Evolutionary conservation across 768 basidiomycete species (phyloP).

Genomic region (Termitomyces sp.): DNA sequence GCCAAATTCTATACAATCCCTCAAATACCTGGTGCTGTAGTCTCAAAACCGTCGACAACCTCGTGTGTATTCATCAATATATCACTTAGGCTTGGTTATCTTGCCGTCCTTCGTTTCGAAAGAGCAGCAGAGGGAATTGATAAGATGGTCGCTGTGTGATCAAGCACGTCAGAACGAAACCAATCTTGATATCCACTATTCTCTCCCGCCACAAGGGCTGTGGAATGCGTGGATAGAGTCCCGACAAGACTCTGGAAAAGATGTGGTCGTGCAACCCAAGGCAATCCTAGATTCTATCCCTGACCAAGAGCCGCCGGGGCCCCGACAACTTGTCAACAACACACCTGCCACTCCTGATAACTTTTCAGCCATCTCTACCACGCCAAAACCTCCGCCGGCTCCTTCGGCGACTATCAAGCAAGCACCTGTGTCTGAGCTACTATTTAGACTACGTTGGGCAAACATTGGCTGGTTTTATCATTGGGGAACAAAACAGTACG

Average conservation of each 20-base stretch:
- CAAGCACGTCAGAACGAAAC: slow-evolving; percentile 81
- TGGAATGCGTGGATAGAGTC: slow-evolving; percentile 59
- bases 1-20: slow-evolving; percentile 42
- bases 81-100: slow-evolving; percentile 68
- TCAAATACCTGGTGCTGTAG: slow-evolving; percentile 47
- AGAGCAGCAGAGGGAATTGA: slow-evolving; percentile 59
- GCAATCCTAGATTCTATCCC: slow-evolving; percentile 22
- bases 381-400: slow-evolving; percentile 54
- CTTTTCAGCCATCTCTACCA: slow-evolving; percentile 42
- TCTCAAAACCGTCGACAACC: slow-evolving; percentile 1
- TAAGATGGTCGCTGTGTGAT: slow-evolving; percentile 65
- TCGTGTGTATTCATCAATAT: slow-evolving; percentile 10
- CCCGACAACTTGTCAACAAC: slow-evolving; percentile 67
- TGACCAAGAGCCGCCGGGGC: slow-evolving; percentile 34
- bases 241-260: slow-evolving; percentile 21
- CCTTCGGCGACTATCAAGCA: slow-evolving; percentile 61
- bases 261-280: slow-evolving; percentile 39
- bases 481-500: slow-evolving; percentile 95
- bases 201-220: slow-evolving; percentile 65
- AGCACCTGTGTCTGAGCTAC: slow-evolving; percentile 43
- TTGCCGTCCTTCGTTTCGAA: slow-evolving; percentile 68
- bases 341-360: slow-evolving; percentile 55
- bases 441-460: slow-evolving; percentile 86
- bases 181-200: slow-evolving; percentile 85
- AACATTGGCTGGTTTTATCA: slow-evolving; percentile 97